Conservation (phyloP, 2,329 filamentous ascomycete species). For the Trichoderma sp. region DNA sequence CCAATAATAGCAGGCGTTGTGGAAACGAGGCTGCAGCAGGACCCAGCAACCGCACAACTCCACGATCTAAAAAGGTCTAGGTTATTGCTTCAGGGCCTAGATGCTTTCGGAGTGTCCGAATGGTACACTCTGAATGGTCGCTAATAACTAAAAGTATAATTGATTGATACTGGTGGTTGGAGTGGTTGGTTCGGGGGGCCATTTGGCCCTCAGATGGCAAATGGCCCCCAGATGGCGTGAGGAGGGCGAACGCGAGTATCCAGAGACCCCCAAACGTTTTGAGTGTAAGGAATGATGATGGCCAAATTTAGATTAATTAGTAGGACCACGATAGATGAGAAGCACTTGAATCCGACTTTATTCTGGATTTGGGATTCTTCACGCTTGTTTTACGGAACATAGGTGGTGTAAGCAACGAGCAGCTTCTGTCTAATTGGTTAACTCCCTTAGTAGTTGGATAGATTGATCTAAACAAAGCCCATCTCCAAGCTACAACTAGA, state of each 20-base stretch:
- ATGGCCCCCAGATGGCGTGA: neutral
- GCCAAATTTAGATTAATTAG: neutral
- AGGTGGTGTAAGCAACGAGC: too few species aligned
- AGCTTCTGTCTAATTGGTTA: neutral
- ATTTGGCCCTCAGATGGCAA: neutral
- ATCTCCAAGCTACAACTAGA: too few species aligned
- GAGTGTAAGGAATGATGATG: neutral
- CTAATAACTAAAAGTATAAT: neutral
- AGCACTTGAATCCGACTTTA: neutral
- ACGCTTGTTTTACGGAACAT: neutral
- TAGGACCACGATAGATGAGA: neutral
- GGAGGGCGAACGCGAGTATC: neutral
- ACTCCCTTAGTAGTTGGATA: neutral
- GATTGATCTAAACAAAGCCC: neutral
- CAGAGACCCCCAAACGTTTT: neutral
- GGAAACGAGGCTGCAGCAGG: neutral
- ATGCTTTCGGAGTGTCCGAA: neutral
- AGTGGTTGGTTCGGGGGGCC: neutral
- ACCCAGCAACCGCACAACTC: neutral
- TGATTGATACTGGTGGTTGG: neutral
- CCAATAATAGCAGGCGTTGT: neutral
- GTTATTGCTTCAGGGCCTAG: neutral
- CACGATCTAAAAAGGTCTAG: neutral
- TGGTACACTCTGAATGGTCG: neutral
- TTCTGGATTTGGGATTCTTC: neutral